Evolutionary conservation across 2,329 filamentous ascomycete species (phyloP).

Genomic region (Colletotrichum lentis): DNA sequence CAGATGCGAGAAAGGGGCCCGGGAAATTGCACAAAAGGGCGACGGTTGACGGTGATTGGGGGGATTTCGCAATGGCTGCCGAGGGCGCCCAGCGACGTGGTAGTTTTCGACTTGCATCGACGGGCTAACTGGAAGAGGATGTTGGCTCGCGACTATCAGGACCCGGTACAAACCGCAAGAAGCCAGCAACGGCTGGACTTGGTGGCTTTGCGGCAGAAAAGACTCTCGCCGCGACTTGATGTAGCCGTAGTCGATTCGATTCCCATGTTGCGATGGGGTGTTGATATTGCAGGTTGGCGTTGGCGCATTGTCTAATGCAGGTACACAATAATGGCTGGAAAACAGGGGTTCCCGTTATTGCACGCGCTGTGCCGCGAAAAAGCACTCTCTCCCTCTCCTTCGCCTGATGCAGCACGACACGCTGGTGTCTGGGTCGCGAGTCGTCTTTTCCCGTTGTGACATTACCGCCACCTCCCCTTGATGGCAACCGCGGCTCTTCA

Average conservation of each 20-base stretch:
- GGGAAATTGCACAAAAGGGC: slow-evolving; percentile 35
- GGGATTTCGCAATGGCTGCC: slow-evolving; percentile 26
- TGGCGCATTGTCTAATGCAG: slow-evolving; percentile 17
- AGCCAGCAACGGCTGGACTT: background rate
- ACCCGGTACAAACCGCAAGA: slow-evolving; percentile 2
- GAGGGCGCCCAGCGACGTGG: slow-evolving; percentile 14
- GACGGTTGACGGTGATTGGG: slow-evolving; percentile 34
- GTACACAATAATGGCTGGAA: slow-evolving; percentile 9
- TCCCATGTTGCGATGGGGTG: too few relatives aligned
- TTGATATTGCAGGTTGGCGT: slow-evolving; percentile 3
- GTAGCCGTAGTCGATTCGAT: background rate
- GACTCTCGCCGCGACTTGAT: background rate
- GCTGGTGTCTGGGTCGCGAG: background rate
- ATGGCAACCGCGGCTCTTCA: background rate
- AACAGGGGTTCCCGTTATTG: background rate
- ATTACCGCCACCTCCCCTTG: background rate
- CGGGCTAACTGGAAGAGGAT: slow-evolving; percentile 22
- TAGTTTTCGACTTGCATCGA: slow-evolving; percentile 13
- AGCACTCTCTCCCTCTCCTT: background rate
- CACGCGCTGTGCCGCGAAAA: background rate
- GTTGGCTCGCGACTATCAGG: slow-evolving; percentile 7
- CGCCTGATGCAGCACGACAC: background rate
- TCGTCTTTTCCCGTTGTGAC: background rate
- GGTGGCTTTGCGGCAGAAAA: background rate
- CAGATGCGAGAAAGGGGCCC: slow-evolving; percentile 23